Evolutionary conservation across 1,139 yeast species (phyloP), one percentile per base, ranked within the genome.

Genomic region (Debaryomyces robertsiae): DNA sequence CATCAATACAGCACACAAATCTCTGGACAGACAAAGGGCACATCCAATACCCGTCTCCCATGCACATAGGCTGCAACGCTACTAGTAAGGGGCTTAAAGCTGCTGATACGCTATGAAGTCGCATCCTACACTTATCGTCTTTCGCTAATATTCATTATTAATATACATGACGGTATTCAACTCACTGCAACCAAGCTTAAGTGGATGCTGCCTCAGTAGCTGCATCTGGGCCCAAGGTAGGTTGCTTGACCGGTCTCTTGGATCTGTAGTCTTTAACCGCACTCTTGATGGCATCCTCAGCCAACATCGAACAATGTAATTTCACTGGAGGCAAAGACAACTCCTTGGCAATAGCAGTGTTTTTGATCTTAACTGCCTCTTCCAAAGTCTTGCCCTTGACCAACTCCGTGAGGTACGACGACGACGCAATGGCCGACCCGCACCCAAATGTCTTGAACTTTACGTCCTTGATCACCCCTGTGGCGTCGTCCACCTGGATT

Each of bases 401-500:
- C 46, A 93, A 77, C 62, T 91, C 97, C 2, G 98, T 93, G 54
- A 94, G 94, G 63, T 87, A 93, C 1, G 96, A 87, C 9, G 95
- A 85, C 4, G 95, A 86, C 6, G 98, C 98, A 63, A 93, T 93
- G 45, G 98, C 98, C 3, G 95, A 84, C 36, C 98, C 98, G 65
- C 98, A 93, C 16, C 98, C 98, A 70, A 93, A 93, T 6, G 98
- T 93, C 79, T 93, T 93, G 70, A 93, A 93, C 68, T 90, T 93
- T 51, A 93, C 98, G 63, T 93, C 96, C 62, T 87, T 82, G 56
- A 93, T 93, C 44, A 87, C 75, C 2, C 98, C 98, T 25, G 95
- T 82, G 43, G 79, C 83, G 54, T 90, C 98, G 53, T 84, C 84
- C 13, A 93, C 98, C 60, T 91, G 82, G 57, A 93, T 93, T 65